Percentiles rank a stretch among this genome's conserved stretches.
These are phyloP conservation scores for Cercophora samala DNA, from an alignment of 495 filamentous ascomycete genomes.

Conservation along the genomic window DNA sequence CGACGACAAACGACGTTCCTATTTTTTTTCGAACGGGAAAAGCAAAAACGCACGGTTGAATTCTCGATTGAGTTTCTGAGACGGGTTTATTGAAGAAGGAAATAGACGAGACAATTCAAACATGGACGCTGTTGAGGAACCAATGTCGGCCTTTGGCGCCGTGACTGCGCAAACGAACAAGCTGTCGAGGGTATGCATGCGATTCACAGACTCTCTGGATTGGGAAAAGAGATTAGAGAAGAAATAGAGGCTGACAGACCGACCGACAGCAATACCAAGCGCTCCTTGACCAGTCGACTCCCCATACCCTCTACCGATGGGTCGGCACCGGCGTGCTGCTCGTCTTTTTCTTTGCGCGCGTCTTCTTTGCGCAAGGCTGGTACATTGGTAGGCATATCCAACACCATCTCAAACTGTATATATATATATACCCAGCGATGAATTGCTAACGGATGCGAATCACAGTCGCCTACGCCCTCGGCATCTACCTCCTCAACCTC, in stretches of 20 bases:
- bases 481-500: slow-evolving; percentile 98
- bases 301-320: slow-evolving; percentile 86
- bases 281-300: slow-evolving; percentile 87
- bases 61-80: too few relatives aligned
- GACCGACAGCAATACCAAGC: slow-evolving; percentile 79
- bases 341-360: slow-evolving; percentile 78
- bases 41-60: neutral
- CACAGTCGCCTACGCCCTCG: slow-evolving; percentile 91
- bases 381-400: slow-evolving; percentile 74
- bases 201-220: slow-evolving; percentile 18
- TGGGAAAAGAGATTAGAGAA: neutral
- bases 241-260: slow-evolving; percentile 12
- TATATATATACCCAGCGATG: too few relatives aligned
- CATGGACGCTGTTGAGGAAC: slow-evolving; percentile 32
- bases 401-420: too few relatives aligned
- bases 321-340: slow-evolving; percentile 70
- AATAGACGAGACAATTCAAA: neutral
- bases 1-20: too few relatives aligned
- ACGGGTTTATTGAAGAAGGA: neutral
- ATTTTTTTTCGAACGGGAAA: neutral
- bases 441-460: slow-evolving; percentile 22
- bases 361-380: slow-evolving; percentile 92
- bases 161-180: slow-evolving; percentile 34
- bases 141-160: slow-evolving; percentile 32
- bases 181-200: slow-evolving; percentile 38